Evolutionary conservation across 2,329 filamentous ascomycete species (phyloP), one percentile per base, ranked within the genome.

Genomic region (Diaporthe sp.): DNA sequence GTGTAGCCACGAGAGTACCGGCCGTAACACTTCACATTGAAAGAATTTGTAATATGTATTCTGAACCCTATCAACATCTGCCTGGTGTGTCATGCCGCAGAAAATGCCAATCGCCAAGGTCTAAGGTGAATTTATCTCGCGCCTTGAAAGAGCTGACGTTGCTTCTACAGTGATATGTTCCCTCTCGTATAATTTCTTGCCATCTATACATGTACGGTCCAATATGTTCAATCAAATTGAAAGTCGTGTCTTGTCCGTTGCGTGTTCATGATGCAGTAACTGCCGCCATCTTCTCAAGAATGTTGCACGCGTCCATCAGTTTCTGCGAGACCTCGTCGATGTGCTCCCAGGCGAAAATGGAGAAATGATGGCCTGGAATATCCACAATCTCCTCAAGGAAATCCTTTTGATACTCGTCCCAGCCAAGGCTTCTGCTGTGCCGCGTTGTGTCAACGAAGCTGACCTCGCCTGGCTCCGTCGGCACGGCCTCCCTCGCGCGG

Each of bases 361-460:
- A 84, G 76, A 88, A 91, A 77, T 91, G 89, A 74, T 90, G 85
- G 0, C 89, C 88, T 0, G 88, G 83, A 2, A 90, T 82, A 15
- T 88, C 85, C n/a, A 89, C 76, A 1, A 89, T 83, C 17, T 85
- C 80, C 37, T 81, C 80, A 15, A 91, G 85, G 78, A 90, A 83
- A 31, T 81, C 81, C 39, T 82, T 82, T 31, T 85, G 82, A 60
- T 91, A 89, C 12, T 77, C 68, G 3, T 85, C 86, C 89, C 89
- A 91, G 13, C 89, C 89, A 1, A 91, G 82, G 70, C 81, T 78
- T 3, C 78, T 79, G 22, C 88, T 85, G 0, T 80, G 76, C 0
- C 89, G 85, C 31, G 83, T 78, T n/a, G 85, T 75, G 74, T 91
- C 89, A 13, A 90, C 83, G 5, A 80, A 80, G 46, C 80, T 79